These are phyloP conservation scores for Fonsecaea pedrosoi DNA, from an alignment of 2,329 filamentous ascomycete genomes.

Conservation along the genomic window DNA sequence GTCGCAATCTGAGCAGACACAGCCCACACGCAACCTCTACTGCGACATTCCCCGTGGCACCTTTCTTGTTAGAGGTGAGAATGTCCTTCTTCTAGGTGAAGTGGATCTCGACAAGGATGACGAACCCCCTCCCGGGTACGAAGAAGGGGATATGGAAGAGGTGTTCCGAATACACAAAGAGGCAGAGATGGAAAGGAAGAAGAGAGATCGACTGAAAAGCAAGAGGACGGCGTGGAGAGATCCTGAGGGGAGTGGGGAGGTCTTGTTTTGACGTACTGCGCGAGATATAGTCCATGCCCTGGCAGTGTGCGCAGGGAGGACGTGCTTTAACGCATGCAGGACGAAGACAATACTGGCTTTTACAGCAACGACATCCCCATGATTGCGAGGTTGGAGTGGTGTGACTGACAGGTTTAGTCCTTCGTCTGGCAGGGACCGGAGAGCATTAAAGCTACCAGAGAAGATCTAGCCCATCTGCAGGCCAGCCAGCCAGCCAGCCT, in stretches of 20 bases:
- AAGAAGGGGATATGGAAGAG: constrained; percentile 69
- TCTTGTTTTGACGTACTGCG: constrained; percentile 63
- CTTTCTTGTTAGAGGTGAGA: constrained; percentile 93
- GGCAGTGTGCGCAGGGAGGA: background rate
- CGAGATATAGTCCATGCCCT: background rate
- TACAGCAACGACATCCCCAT: background rate
- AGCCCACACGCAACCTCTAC: constrained; percentile 67
- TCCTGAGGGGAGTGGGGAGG: constrained; percentile 76
- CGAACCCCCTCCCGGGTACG: constrained; percentile 74
- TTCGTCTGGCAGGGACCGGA: background rate
- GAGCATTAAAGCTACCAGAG: background rate
- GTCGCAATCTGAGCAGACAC: background rate
- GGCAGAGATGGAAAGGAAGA: constrained; percentile 72
- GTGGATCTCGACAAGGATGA: constrained; percentile 98
- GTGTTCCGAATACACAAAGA: constrained; percentile 77
- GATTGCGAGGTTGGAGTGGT: background rate
- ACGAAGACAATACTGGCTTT: background rate
- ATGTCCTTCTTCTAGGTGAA: constrained; percentile 93
- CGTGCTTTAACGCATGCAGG: background rate
- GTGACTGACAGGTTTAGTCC: background rate
- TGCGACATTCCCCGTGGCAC: constrained; percentile 85
- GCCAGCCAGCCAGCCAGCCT: too few relatives aligned
- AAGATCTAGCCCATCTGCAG: background rate
- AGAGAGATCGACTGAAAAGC: constrained; percentile 72
- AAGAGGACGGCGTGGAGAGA: constrained; percentile 81